A percentile compares a stretch with the other conserved stretches of the same genome.
phyloP scores from a whole-genome alignment of 176 grass and related monocot genomes.

The Alopecurus myosuroides region DNA sequence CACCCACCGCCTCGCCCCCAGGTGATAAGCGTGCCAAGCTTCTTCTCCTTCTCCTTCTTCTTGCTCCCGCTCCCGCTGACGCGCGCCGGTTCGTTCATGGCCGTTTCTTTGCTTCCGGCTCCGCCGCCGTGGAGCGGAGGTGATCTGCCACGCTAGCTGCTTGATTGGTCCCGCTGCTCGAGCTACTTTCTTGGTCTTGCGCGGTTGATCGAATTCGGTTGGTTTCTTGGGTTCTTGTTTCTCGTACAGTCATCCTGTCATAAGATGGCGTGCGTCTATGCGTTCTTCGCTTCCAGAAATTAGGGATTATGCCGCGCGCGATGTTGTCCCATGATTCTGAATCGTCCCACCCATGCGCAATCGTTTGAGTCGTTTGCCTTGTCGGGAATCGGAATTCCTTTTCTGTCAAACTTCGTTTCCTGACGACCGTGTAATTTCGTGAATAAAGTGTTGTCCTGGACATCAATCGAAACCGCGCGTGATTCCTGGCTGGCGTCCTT shows the following conservation, averaged over 20 bases:
- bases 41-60: not conserved
- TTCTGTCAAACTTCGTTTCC: not conserved
- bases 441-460: not conserved
- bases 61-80: not conserved
- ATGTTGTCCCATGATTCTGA: not conserved
- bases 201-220: not conserved
- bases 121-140: not conserved
- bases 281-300: not conserved
- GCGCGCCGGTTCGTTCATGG: not conserved
- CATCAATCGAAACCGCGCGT: not conserved
- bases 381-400: not conserved
- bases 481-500: not conserved
- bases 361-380: not conserved
- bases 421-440: not conserved
- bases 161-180: constrained; percentile 6
- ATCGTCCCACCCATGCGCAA: not conserved
- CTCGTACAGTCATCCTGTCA: not conserved
- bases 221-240: constrained; percentile 17
- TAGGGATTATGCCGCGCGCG: not conserved
- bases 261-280: not conserved
- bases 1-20: not conserved
- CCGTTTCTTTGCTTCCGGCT: not conserved
- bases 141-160: not conserved
- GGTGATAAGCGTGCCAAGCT: not conserved
- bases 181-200: not conserved